Base-by-base conservation (phyloP, 2,329 filamentous ascomycete species). In the Nemania abortiva region DNA sequence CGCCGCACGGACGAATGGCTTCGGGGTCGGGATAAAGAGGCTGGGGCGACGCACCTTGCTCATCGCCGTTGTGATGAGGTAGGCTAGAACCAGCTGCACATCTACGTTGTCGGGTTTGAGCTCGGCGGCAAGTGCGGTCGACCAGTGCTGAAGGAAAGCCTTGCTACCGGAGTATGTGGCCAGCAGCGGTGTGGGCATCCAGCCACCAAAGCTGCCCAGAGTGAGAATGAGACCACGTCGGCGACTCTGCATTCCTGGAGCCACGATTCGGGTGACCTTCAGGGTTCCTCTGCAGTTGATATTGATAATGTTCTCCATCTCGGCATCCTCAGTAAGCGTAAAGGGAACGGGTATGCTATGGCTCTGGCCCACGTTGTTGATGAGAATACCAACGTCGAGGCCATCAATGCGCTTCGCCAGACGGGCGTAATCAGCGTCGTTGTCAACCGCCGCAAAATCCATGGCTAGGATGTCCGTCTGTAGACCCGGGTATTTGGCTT, bases 151-250 rank as follows among this genome's bases (percentile, higher is more conserved):
- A 57, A 99, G 87, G 87, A 99, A 99, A 1, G 96, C 95, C 84
- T 99, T 99, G 88, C 92, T 96, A 73, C 96, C 96, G 53, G 93
- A 97, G 86, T 99, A 99, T 2, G 96, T 98, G 13, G 96, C 96
- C 53, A 99, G 88, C 63, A 96, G 90, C 6, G 97, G 95, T 0
- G 94, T 97, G 7, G 96, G 96, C 70, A 96, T 89, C 82, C 97
- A 91, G 74, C 96, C 97, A 70, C 92, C 96, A 79, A 98, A 97
- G 11, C 95, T 98, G 55, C 95, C 96, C 95, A 99, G 98, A 67
- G 95, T 99, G 64, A 99, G 85, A 77, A 99, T 94, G 42, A 99
- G 86, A 27, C 97, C 96, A 66, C 90, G 90, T 83, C 92, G 94
- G 77, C 95, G 92, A 79, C 91, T 86, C 69, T 92, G 88, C 89